Conservation (phyloP, 139 green algal species). For the Chlorella sp. region DNA sequence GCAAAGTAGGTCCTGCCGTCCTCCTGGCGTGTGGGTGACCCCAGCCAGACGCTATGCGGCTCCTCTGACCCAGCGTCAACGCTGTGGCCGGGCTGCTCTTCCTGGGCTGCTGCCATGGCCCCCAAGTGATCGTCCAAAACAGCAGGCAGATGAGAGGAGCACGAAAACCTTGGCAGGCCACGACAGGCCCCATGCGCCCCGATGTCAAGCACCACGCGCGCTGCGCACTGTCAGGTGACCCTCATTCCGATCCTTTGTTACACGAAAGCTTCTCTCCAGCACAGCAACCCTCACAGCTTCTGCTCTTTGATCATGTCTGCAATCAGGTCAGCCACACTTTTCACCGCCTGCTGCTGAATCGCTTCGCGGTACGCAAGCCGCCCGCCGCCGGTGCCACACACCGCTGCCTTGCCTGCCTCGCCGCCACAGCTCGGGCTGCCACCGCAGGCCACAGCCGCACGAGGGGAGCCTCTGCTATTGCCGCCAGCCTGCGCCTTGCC, state of each 20-base stretch:
- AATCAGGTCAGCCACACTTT: slow-evolving; percentile 14
- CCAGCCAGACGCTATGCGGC: not conserved
- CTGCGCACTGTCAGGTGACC: too few relatives aligned
- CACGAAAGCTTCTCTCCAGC: too few relatives aligned
- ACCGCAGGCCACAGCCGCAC: too few relatives aligned
- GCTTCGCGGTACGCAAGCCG: not conserved
- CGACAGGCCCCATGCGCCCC: too few relatives aligned
- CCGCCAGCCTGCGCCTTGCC: too few relatives aligned
- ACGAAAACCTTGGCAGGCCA: too few relatives aligned
- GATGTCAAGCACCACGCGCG: not conserved
- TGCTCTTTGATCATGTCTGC: not conserved
- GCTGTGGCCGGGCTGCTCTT: not conserved
- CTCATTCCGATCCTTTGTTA: too few relatives aligned
- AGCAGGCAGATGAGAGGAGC: too few relatives aligned
- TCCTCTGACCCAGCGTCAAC: not conserved
- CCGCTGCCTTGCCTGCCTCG: not conserved
- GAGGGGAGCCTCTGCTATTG: too few relatives aligned
- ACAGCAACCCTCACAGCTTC: not conserved
- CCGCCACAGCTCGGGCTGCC: too few relatives aligned
- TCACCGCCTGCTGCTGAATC: slow-evolving; percentile 30
- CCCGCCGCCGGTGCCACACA: not conserved
- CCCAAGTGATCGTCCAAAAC: too few relatives aligned
- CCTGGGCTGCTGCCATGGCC: too few relatives aligned
- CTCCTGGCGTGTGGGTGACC: not conserved
- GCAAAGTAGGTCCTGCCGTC: not conserved